Conservation (phyloP, 208 protist genomes). For the Eutreptiella sp. region DNA sequence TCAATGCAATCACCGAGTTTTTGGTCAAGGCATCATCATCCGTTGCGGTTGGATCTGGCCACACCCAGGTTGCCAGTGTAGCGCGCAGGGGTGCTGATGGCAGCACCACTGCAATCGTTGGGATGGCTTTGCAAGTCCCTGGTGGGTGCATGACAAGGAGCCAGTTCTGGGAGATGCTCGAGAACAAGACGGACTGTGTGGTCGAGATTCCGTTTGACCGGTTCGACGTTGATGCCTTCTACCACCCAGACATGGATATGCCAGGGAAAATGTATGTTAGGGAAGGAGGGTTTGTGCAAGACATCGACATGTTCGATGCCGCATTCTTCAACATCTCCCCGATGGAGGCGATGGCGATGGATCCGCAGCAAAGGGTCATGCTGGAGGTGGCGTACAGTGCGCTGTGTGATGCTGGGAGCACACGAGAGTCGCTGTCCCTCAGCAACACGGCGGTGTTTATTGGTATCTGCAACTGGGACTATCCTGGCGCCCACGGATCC, state of each 20-base stretch:
- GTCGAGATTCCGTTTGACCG: constrained; percentile 1
- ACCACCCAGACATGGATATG: no score
- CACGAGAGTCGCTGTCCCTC: constrained; percentile 1
- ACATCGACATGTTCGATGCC: constrained; percentile 37
- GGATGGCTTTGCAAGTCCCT: constrained; percentile 19
- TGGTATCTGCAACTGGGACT: constrained; percentile 6
- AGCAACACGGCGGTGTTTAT: constrained; percentile 14
- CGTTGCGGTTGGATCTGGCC: no score
- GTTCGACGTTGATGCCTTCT: not conserved
- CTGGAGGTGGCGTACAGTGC: constrained; percentile 31
- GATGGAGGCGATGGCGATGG: constrained; percentile 32
- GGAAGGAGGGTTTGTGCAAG: no score
- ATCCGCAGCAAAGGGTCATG: constrained; percentile 42
- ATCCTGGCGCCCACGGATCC: constrained; percentile 8
- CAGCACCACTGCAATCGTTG: constrained; percentile 30
- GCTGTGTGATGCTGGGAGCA: constrained; percentile 34
- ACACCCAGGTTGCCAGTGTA: no score
- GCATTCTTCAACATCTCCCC: constrained; percentile 25
- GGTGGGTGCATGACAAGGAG: not conserved
- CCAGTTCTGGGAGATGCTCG: constrained; percentile 8
- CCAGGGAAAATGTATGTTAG: no score
- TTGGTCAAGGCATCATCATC: no score
- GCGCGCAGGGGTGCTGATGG: not conserved
- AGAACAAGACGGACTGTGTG: not conserved
- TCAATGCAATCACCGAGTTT: not conserved